Evolutionary conservation across 768 basidiomycete species (phyloP).

Genomic region (Termitomyces heimii): DNA sequence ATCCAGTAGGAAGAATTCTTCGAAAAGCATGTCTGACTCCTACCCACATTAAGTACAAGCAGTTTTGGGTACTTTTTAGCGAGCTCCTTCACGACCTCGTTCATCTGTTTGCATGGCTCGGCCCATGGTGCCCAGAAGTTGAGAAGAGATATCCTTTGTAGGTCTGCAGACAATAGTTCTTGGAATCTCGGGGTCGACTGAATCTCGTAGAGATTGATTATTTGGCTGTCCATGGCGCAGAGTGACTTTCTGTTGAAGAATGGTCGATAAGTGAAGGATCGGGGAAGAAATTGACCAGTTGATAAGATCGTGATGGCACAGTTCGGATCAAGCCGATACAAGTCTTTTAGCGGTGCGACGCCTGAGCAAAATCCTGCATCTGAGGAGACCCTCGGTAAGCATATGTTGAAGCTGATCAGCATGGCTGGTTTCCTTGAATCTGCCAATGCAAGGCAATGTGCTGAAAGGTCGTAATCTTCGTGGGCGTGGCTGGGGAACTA

Average conservation of each 20-base stretch:
- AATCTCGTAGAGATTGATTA: slow-evolving; percentile 35
- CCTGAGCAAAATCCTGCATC: background rate
- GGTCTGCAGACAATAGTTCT: slow-evolving; percentile 64
- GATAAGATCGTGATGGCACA: slow-evolving; percentile 15
- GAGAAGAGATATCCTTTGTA: slow-evolving; percentile 77
- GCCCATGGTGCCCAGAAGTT: slow-evolving; percentile 97
- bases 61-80: slow-evolving; percentile 63
- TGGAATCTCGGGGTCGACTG: slow-evolving; percentile 70
- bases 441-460: background rate
- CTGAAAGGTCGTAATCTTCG: background rate
- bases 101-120: slow-evolving; percentile 87
- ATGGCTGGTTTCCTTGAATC: background rate
- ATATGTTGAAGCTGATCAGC: background rate
- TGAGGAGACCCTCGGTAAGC: background rate
- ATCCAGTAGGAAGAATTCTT: background rate
- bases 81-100: slow-evolving; percentile 67
- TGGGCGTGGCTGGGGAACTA: background rate
- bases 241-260: background rate
- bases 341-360: background rate
- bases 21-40: background rate
- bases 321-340: slow-evolving; percentile 16
- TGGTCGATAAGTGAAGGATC: slow-evolving; percentile 11
- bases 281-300: background rate
- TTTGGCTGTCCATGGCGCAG: background rate
- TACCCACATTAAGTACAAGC: slow-evolving; percentile 68